Conservation (phyloP, 768 basidiomycete species). For the Myochromella boudieri region DNA sequence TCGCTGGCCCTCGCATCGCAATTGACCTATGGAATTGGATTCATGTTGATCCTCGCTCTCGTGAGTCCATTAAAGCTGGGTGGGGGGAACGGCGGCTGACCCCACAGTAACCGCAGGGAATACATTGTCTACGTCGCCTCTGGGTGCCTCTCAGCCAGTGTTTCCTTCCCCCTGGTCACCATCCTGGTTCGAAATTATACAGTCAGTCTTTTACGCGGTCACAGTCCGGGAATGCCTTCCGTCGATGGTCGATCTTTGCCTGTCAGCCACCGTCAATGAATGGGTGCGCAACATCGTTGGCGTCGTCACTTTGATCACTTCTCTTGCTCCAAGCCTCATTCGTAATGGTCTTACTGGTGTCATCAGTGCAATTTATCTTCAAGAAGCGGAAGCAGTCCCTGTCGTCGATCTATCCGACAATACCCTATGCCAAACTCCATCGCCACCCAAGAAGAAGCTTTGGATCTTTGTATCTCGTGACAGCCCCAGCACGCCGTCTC, state of each 20-base stretch:
- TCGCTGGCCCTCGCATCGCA: no score
- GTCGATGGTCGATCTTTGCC: not conserved
- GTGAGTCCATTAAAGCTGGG: no score
- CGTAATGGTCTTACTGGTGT: not conserved
- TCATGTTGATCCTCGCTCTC: no score
- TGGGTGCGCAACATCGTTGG: constrained; percentile 8
- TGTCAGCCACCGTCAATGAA: not conserved
- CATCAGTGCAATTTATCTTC: constrained; percentile 3
- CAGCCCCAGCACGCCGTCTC: constrained; percentile 1
- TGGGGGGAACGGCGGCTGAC: no score
- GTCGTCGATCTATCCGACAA: not conserved
- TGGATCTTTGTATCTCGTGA: constrained; percentile 4
- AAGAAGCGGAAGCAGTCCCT: not conserved
- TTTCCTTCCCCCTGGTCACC: not conserved
- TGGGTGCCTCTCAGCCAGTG: no score
- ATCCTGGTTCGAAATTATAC: constrained; percentile 2
- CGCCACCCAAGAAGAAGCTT: constrained; percentile 10
- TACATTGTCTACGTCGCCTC: no score
- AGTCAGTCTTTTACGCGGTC: constrained; percentile 2
- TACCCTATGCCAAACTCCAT: constrained; percentile 9
- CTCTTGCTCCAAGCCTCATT: constrained; percentile 3
- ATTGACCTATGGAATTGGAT: no score
- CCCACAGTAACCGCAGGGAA: no score
- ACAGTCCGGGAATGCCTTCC: constrained; percentile 4
- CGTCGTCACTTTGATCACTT: constrained; percentile 4